Conservation (phyloP, 2,329 filamentous ascomycete genomes). For the Penicillium crustosum region DNA sequence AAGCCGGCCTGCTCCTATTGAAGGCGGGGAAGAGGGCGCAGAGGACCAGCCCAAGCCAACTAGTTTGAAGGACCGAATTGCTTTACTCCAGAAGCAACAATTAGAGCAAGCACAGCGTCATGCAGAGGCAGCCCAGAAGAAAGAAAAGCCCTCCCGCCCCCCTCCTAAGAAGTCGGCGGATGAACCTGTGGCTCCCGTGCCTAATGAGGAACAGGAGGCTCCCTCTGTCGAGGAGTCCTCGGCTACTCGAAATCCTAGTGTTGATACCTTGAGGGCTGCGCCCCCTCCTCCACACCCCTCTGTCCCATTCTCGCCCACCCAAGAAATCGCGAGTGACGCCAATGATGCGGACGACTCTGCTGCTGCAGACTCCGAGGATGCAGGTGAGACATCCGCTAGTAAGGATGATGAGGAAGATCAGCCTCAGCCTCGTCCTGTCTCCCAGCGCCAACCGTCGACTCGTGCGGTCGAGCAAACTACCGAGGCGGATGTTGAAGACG, state of each 20-base stretch:
- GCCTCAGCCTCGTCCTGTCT: constrained; percentile 15
- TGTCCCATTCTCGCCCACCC: constrained; percentile 43
- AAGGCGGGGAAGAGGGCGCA: constrained; percentile 53
- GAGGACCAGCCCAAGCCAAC: constrained; percentile 89
- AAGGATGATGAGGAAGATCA: constrained; percentile 72
- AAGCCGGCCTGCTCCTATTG: constrained; percentile 33
- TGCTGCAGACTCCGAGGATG: constrained; percentile 63
- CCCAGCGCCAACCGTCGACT: constrained; percentile 20
- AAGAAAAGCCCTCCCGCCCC: constrained; percentile 82
- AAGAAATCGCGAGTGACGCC: constrained; percentile 59
- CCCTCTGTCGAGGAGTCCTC: constrained; percentile 36
- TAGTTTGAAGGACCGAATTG: constrained; percentile 92
- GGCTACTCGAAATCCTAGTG: constrained; percentile 37
- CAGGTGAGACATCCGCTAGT: constrained; percentile 63
- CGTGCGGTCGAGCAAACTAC: constrained; percentile 41
- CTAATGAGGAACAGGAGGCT: constrained; percentile 28
- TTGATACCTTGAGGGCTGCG: constrained; percentile 34
- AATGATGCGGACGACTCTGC: constrained; percentile 67
- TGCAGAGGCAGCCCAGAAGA: constrained; percentile 73
- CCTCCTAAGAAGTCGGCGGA: constrained; percentile 64
- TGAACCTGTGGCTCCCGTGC: constrained; percentile 31
- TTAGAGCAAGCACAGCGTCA: constrained; percentile 82
- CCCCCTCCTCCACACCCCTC: constrained; percentile 39
- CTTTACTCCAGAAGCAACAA: constrained; percentile 89
- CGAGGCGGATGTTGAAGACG: constrained; percentile 54